phyloP scores from a whole-genome alignment of 2,329 filamentous ascomycete species.

The Nannizziopsis arthrosporioides region DNA sequence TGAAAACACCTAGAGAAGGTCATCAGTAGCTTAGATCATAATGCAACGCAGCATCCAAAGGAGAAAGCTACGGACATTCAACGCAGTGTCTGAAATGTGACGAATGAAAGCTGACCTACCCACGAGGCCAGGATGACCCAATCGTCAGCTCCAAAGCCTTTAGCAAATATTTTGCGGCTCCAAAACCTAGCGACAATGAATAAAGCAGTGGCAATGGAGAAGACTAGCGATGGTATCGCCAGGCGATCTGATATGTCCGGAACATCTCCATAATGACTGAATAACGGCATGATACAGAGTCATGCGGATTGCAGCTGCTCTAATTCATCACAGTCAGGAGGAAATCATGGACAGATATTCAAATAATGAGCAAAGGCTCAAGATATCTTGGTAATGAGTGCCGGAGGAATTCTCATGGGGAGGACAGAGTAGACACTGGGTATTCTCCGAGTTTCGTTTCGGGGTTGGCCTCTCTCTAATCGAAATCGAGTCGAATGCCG shows the following conservation, averaged over 20 bases:
- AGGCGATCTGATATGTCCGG: constrained; percentile 16
- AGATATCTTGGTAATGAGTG: background rate
- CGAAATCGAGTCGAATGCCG: no score
- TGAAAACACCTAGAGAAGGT: constrained; percentile 19
- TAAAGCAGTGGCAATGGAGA: constrained; percentile 17
- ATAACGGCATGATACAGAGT: constrained; percentile 15
- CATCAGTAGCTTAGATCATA: constrained; percentile 14
- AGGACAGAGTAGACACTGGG: no score
- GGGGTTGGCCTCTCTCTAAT: no score
- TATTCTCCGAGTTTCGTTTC: no score
- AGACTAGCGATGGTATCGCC: constrained; percentile 17
- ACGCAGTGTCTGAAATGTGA: background rate
- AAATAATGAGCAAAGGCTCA: background rate
- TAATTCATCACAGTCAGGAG: background rate
- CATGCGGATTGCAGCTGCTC: background rate
- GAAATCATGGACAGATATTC: background rate
- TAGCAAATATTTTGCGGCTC: constrained; percentile 14
- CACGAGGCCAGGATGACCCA: constrained; percentile 19
- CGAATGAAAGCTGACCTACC: constrained; percentile 14
- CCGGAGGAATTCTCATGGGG: no score
- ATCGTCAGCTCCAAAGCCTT: constrained; percentile 20
- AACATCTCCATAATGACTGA: constrained; percentile 19
- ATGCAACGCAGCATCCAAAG: background rate
- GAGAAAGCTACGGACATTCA: background rate
- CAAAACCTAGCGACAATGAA: constrained; percentile 16